phyloP scores from a whole-genome alignment of 352 stramenopile genomes.

The Phytophthora pistaciae region DNA sequence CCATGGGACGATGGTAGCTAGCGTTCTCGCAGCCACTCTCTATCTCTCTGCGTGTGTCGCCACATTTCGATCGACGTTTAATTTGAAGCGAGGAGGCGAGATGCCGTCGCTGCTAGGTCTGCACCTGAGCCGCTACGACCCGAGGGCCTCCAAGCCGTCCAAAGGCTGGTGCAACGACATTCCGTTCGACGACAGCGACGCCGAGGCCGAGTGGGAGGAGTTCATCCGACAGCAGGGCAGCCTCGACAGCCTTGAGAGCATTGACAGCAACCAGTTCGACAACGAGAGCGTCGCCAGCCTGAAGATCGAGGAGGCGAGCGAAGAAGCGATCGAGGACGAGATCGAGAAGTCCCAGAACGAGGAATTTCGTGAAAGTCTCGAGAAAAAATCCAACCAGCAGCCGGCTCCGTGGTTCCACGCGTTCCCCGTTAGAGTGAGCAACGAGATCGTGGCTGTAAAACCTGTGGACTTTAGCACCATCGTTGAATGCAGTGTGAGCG shows the following conservation, averaged over 20 bases:
- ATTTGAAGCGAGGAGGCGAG: not conserved
- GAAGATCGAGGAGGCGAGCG: slow-evolving; percentile 28
- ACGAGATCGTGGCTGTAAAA: not conserved
- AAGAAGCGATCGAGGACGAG: slow-evolving; percentile 33
- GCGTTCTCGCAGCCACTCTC: not conserved
- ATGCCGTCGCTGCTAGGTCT: slow-evolving; percentile 37
- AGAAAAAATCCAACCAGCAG: not conserved
- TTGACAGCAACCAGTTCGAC: slow-evolving; percentile 21
- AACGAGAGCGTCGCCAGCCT: slow-evolving; percentile 25
- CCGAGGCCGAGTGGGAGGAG: slow-evolving; percentile 26
- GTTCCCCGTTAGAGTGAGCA: slow-evolving; percentile 11
- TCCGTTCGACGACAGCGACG: slow-evolving; percentile 27
- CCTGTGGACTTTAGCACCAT: slow-evolving; percentile 1
- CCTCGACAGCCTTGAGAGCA: not conserved
- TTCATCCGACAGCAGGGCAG: slow-evolving; percentile 21
- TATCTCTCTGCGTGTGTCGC: not conserved
- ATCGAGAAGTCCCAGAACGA: slow-evolving; percentile 16
- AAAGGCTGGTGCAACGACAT: slow-evolving; percentile 33
- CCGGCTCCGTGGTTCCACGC: slow-evolving; percentile 1
- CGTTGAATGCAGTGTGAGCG: not conserved
- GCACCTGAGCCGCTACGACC: slow-evolving; percentile 21
- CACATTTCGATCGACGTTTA: slow-evolving; percentile 30
- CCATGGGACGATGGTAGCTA: slow-evolving; percentile 23
- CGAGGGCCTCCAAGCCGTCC: slow-evolving; percentile 20
- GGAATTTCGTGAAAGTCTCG: slow-evolving; percentile 1